phyloP scores from a whole-genome alignment of 2,329 filamentous ascomycete species.

The Monilinia aucupariae region DNA sequence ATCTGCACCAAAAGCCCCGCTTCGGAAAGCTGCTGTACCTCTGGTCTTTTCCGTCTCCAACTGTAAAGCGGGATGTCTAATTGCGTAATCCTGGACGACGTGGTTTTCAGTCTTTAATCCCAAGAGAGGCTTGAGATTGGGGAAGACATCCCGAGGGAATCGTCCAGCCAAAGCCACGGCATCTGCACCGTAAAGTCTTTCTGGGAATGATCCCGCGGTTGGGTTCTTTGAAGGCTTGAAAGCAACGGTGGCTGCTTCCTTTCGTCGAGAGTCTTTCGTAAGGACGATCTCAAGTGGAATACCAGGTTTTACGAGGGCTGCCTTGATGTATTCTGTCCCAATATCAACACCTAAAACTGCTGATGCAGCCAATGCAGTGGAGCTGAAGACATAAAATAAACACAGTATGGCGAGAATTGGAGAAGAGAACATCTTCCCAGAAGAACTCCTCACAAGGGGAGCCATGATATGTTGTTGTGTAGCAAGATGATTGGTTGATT shows the following conservation, averaged over 20 bases:
- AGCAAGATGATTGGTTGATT: slow-evolving; percentile 22
- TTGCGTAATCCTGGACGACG: slow-evolving; percentile 63
- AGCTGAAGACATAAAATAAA: slow-evolving; percentile 34
- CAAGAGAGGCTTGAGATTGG: slow-evolving; percentile 87
- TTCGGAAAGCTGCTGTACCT: slow-evolving; percentile 76
- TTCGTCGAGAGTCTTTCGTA: slow-evolving; percentile 95
- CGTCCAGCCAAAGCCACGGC: slow-evolving; percentile 80
- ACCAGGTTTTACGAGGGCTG: slow-evolving; percentile 89
- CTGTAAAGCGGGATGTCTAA: slow-evolving; percentile 72
- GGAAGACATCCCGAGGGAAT: slow-evolving; percentile 90
- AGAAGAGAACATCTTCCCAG: slow-evolving; percentile 26
- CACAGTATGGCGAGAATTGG: slow-evolving; percentile 31
- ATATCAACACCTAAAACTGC: slow-evolving; percentile 90
- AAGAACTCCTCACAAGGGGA: slow-evolving; percentile 19
- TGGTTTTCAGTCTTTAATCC: slow-evolving; percentile 61
- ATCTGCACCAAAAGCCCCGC: slow-evolving; percentile 56
- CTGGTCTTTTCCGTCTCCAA: slow-evolving; percentile 55
- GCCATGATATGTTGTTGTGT: slow-evolving; percentile 30
- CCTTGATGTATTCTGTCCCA: slow-evolving; percentile 96
- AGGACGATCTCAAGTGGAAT: slow-evolving; percentile 96
- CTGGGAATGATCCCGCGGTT: slow-evolving; percentile 66
- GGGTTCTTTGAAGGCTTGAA: slow-evolving; percentile 80
- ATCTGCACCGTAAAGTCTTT: slow-evolving; percentile 87
- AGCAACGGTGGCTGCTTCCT: slow-evolving; percentile 83
- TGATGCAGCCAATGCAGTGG: slow-evolving; percentile 40